Percentiles rank a stretch among this genome's conserved stretches.
Evolutionary conservation across 2,329 filamentous ascomycete species (phyloP).

Genomic region (Cryphonectria carpinicola): DNA sequence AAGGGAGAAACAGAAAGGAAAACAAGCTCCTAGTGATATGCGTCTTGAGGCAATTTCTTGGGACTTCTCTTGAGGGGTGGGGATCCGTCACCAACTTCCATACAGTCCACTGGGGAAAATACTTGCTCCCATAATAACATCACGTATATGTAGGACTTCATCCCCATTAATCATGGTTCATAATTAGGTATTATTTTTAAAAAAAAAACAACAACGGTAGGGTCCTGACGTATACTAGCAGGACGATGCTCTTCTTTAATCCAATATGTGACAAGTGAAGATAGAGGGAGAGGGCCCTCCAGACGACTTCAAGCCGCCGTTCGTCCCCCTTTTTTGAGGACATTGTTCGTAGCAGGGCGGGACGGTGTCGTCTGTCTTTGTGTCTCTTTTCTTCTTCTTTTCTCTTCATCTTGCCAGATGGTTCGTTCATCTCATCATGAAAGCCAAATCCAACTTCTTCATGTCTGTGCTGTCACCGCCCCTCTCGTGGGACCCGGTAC

Average conservation of each 20-base stretch:
- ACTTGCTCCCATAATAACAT: background rate
- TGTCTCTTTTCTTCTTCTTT: constrained; percentile 2
- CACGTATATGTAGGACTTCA: background rate
- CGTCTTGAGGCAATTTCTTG: background rate
- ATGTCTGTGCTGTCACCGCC: constrained; percentile 18
- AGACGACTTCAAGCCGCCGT: background rate
- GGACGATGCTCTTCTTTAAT: constrained; percentile 21
- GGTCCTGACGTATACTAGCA: constrained; percentile 9
- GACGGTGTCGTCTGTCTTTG: constrained; percentile 4
- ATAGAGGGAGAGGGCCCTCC: background rate
- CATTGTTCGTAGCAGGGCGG: constrained; percentile 2
- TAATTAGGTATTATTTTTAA: constrained; percentile 27
- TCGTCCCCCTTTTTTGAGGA: background rate
- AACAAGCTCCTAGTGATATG: background rate
- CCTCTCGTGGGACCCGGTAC: constrained; percentile 6
- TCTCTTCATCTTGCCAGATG: constrained; percentile 8
- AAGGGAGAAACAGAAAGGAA: background rate
- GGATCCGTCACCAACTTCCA: background rate
- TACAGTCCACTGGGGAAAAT: background rate
- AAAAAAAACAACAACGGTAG: constrained; percentile 14
- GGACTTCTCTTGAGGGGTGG: background rate
- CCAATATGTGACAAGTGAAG: constrained; percentile 28
- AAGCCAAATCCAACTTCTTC: constrained; percentile 12
- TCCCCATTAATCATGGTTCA: constrained; percentile 4
- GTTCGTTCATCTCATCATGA: constrained; percentile 18